Base-by-base conservation (phyloP, 108 stramenopile genomes). In the Cafeteria roenbergensis region DNA sequence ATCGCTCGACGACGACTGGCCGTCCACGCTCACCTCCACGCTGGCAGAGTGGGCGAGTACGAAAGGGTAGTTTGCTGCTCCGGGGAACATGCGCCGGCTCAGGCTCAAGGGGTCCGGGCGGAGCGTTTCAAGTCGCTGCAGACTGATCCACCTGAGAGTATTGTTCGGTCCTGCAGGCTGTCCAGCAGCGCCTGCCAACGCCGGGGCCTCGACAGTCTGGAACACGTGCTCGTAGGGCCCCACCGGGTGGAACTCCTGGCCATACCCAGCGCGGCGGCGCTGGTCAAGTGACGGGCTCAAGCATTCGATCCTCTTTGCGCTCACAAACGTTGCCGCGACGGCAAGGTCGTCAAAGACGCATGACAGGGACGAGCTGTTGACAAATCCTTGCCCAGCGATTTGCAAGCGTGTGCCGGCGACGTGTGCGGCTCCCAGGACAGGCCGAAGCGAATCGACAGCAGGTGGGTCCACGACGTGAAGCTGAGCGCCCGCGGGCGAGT, bases 11-110 rank as follows among this genome's bases (percentile, higher is more conserved):
- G 63, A 86, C 54, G 80, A 76, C 69, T 80, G 67, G 14, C 71
- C 70, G 52, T 90, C 88, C 42, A 82, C 80, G 42, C 79, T 78
- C 0, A 87, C 68, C 61, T 87, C 86, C 6, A 90, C 64, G 21
- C 65, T 63, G 1, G 85, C 86, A 52, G 84, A 48, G 36, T 64
- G 62, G 21, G 77, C 73, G 1, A 69, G 59, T 62, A 79, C 82
- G 30, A 76, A 69, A 1, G 87, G 87, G 71, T 84, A 85, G 37
- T 57, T 52, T 65, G 86, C 82, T 0, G 80, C 75, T n/a, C 50
- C 61, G 0, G 84, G 84, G 71, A 87, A 86, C 17, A 87, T 59
- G 25, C 51, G 37, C 31, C n/a, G n/a, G n/a, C n/a, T n/a, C n/a
- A n/a, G n/a, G n/a, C n/a, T n/a, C n/a, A n/a, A n/a, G n/a, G n/a